phyloP scores from a whole-genome alignment of 495 filamentous ascomycete species.

The Immersiella caudata region DNA sequence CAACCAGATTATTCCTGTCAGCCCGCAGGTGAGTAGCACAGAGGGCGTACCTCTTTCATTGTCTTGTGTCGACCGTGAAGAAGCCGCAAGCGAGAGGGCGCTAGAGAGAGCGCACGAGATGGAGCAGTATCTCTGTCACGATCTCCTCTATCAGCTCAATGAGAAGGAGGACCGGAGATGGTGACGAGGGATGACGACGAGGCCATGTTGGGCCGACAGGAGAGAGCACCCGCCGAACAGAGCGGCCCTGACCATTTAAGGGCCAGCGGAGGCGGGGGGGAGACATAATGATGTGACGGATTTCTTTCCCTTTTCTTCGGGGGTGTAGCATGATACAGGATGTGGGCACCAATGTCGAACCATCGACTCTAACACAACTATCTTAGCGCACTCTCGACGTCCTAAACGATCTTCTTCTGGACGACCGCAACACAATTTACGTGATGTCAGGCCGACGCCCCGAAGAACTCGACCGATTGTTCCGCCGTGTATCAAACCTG shows the following conservation, averaged over 20 bases:
- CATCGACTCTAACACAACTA: slow-evolving; percentile 14
- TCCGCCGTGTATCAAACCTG: slow-evolving; percentile 73
- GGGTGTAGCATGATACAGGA: neutral
- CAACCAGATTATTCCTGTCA: slow-evolving; percentile 77
- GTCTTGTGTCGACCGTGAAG: neutral
- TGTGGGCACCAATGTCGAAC: neutral
- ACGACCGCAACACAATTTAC: slow-evolving; percentile 82
- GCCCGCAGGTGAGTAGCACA: slow-evolving; percentile 60
- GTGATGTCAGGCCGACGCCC: slow-evolving; percentile 86
- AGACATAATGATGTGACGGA: too few relatives aligned
- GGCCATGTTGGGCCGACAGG: neutral
- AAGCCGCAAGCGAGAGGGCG: neutral
- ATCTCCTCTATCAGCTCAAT: neutral
- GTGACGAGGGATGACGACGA: neutral
- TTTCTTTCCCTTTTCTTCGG: neutral
- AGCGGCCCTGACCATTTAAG: too few relatives aligned
- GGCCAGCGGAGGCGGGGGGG: too few relatives aligned
- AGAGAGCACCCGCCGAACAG: neutral
- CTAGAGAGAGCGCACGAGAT: neutral
- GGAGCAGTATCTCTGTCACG: neutral
- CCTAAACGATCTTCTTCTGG: slow-evolving; percentile 74
- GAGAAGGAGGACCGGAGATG: slow-evolving; percentile 5
- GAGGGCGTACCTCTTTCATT: neutral
- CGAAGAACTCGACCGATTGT: slow-evolving; percentile 84
- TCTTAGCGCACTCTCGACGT: slow-evolving; percentile 68